Base-by-base conservation (phyloP, 768 basidiomycete species). In the Tricholoma sp. region DNA sequence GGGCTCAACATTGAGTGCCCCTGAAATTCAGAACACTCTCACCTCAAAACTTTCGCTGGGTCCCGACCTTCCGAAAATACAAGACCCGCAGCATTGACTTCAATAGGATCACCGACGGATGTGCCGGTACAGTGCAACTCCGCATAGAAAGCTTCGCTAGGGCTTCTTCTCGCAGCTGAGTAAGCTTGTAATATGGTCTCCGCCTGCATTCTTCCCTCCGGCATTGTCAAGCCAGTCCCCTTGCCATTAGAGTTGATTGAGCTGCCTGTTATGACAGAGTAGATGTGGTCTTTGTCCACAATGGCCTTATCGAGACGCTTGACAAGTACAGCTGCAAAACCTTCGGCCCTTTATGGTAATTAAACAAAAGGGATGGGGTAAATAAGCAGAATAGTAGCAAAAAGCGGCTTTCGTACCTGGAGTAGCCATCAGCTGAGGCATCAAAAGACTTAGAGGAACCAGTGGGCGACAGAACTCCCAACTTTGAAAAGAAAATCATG, bases 391-490 rank as follows among this genome's bases (percentile, higher is more conserved):
- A 57, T 39, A n/a, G 12, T 51, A 27, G 12, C 49, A 52, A 31
- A 52, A 24, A 16, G 22, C 11, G 14, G 34, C 34, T 11, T 43
- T 27, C 22, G 24, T 46, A 57, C 57, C 57, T 52, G 27, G 57
- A 52, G 35, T 57, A 57, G 21, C 57, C 57, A 24, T 57, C 57
- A 29, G 57, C 57, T 43, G 19, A 22, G n/a, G 57, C 51, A 52
- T 57, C 57, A 31, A 57, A 57, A 52, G 57, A 52, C 43, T 57
- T 57, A 3, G 57, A 57, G 52, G 57, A 57, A 47, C 57, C 57
- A 35, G 57, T 57, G 21, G 57, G 57, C 52, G 57, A 57, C 50
- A 57, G 35, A 54, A 57, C 45, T 3, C 57, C 57, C 34, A 46
- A 19, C 29, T 57, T 54, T 18, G 57, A 57, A 29, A 57, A 53